Evolutionary conservation across 768 basidiomycete genomes (phyloP), one percentile per base, ranked within the genome.

Genomic region (Nidularia sp.): DNA sequence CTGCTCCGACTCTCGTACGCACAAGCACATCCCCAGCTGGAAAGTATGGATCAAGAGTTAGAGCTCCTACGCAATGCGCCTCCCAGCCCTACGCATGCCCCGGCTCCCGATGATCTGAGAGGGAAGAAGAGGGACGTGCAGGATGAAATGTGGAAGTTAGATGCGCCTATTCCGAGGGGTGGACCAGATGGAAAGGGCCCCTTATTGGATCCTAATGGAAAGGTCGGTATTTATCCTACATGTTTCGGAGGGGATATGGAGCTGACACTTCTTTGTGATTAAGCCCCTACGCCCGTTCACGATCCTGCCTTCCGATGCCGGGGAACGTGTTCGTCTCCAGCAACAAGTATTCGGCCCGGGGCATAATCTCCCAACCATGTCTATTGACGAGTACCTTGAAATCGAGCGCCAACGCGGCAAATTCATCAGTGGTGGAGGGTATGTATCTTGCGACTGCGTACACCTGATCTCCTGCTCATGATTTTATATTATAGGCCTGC

Each of bases 231-330:
- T 73, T 13, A 9, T 32, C 31, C 25, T 42, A 15, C 5, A 22
- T 4, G 6, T 29, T 34, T 48, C 13, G 29, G 41, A 13, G 5
- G 33, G 5, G 18, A 22, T 36, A 7, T 3, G 32, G 31, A 3
- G 12, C 12, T 32, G 18, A 41, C 15, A 50, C 34, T 29, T 10
- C 18, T 34, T 22, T 15, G 36, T 10, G 25, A 41, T 36, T 6
- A 55, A 97, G 90, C 91, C 93, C 10, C 72, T 97, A 51, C 82
- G 88, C 34, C 93, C 96, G 12, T 98, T 99, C 66, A 95, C 90
- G 0, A 93, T 99, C 53, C 75, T 98, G 10, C 92, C 95, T 0
- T 80, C 88, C 2, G 77, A 80, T 33, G 70, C 77, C 42, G 66
- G 76, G 15, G 80, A 95, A 58, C 84, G 95, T 53, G 76, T 85